These are phyloP conservation scores for Coprinellus micaceus DNA, from an alignment of 768 basidiomycete species.

Conservation along the genomic window DNA sequence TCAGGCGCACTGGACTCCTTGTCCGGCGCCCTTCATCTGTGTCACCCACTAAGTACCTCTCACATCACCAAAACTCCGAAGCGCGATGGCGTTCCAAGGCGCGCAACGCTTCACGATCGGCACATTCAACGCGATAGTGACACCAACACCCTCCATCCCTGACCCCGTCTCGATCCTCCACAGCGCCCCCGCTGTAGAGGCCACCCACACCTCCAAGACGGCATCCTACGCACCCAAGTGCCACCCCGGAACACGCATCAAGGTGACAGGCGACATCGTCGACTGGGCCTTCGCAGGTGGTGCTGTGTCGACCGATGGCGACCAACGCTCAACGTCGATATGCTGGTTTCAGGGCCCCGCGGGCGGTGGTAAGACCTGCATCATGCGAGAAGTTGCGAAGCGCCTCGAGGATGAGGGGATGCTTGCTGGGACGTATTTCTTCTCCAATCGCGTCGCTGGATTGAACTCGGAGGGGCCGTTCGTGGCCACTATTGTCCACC, in stretches of 20 bases:
- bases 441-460: conserved; percentile 3
- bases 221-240: conserved; percentile 3
- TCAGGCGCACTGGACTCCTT: too few relatives aligned
- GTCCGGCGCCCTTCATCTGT: too few relatives aligned
- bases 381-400: conserved; percentile 3
- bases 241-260: neutral
- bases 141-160: too few relatives aligned
- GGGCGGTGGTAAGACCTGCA: conserved; percentile 10
- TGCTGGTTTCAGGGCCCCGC: conserved; percentile 9
- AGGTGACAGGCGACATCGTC: neutral
- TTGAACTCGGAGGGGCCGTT: neutral
- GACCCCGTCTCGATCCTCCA: neutral
- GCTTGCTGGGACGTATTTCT: conserved; percentile 10
- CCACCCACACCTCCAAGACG: conserved; percentile 2
- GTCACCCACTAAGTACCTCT: too few relatives aligned
- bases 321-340: neutral
- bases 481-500: conserved; percentile 6
- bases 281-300: neutral
- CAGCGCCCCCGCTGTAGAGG: neutral
- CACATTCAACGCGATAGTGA: too few relatives aligned
- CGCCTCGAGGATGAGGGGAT: neutral
- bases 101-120: too few relatives aligned
- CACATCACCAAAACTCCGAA: too few relatives aligned
- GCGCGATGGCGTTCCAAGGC: too few relatives aligned
- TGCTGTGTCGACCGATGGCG: too few relatives aligned